These are phyloP conservation scores for Schwanniomyces yamadae DNA, from an alignment of 805 yeast genomes.

Conservation along the genomic window DNA sequence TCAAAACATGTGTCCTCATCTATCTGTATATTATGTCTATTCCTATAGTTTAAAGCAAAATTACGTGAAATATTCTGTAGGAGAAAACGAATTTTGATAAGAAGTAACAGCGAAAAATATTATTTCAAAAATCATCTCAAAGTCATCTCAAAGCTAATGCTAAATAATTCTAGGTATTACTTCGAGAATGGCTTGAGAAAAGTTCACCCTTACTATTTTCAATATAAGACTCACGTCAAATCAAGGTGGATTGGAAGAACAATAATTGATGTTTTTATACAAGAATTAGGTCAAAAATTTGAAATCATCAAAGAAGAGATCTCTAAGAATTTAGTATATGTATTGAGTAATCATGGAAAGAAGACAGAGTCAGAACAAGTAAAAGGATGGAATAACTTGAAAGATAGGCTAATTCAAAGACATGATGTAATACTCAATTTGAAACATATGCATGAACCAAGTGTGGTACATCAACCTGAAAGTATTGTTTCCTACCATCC, in stretches of 20 bases:
- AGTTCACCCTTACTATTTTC: conserved; percentile 35
- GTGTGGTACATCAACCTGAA: conserved; percentile 21
- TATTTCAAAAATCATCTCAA: no score
- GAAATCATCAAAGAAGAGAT: conserved; percentile 25
- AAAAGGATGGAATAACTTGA: conserved; percentile 20
- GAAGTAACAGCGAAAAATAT: no score
- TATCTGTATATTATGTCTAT: no score
- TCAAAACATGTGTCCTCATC: no score
- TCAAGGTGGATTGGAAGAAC: conserved; percentile 38
- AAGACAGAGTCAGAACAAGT: conserved; percentile 14
- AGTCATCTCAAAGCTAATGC: no score
- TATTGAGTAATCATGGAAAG: conserved; percentile 21
- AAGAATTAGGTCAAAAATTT: conserved; percentile 34
- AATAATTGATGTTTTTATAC: conserved; percentile 26
- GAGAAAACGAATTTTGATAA: no score
- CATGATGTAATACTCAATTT: conserved; percentile 30
- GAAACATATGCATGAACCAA: conserved; percentile 49
- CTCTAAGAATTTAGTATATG: conserved; percentile 21
- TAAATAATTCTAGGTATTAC: conserved; percentile 8
- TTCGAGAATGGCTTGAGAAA: conserved; percentile 31
- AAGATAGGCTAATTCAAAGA: conserved; percentile 10
- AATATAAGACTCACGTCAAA: conserved; percentile 34
- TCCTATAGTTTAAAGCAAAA: no score
- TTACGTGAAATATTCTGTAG: no score
- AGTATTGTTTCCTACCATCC: neutral